Evolutionary conservation across 1,139 yeast species (phyloP).

Genomic region (Magnusiomyces magnusii): DNA sequence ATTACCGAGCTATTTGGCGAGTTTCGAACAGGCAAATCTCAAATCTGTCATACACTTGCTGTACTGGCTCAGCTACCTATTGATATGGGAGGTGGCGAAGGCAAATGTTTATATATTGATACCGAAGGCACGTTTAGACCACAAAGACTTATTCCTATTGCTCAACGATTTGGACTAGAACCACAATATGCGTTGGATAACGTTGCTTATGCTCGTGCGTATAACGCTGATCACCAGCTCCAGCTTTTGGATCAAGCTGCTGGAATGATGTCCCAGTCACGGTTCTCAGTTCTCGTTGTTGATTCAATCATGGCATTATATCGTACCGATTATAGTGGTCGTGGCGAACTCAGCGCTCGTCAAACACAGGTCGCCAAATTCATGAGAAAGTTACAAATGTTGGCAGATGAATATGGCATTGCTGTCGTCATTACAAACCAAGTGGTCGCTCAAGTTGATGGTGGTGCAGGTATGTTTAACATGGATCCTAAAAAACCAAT

Average conservation of each 20-base stretch:
- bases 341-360: slow-evolving; percentile 94
- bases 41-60: slow-evolving; percentile 91
- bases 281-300: slow-evolving; percentile 69
- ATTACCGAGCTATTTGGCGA: slow-evolving; percentile 97
- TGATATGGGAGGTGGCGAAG: slow-evolving; percentile 99
- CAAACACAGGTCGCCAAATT: slow-evolving; percentile 92
- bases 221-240: slow-evolving; percentile 93
- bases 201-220: slow-evolving; percentile 96
- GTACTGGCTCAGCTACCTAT: slow-evolving; percentile 96
- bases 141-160: slow-evolving; percentile 78
- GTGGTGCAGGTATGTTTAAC: slow-evolving; percentile 70
- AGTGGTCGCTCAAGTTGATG: slow-evolving; percentile 98
- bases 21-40: slow-evolving; percentile 96
- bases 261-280: slow-evolving; percentile 90
- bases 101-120: slow-evolving; percentile 91
- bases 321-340: slow-evolving; percentile 90
- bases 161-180: slow-evolving; percentile 83
- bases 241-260: slow-evolving; percentile 86
- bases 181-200: slow-evolving; percentile 95
- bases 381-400: slow-evolving; percentile 81
- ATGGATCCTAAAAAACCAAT: slow-evolving; percentile 99
- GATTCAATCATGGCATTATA: slow-evolving; percentile 96
- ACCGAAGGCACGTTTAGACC: slow-evolving; percentile 98
- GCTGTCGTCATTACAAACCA: slow-evolving; percentile 98
- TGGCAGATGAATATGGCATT: slow-evolving; percentile 97